Percentiles rank a stretch among this genome's conserved stretches.
Conservation (phyloP, 2,329 filamentous ascomycete genomes). For the Xylariales sp. region DNA sequence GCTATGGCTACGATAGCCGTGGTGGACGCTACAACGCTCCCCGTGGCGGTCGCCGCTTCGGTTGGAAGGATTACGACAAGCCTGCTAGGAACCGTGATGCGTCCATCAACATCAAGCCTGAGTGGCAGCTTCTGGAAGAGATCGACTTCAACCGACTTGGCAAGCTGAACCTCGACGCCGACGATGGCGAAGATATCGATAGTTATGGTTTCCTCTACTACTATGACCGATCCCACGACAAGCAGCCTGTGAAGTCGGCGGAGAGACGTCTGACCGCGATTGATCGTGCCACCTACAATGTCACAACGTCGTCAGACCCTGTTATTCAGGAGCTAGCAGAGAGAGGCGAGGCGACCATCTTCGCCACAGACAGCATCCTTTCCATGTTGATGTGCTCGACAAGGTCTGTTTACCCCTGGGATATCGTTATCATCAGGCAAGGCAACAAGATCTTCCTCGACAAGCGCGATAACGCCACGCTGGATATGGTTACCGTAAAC, state of each 20-base stretch:
- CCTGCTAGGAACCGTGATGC: conserved; percentile 95
- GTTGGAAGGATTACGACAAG: conserved; percentile 99
- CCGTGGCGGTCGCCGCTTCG: conserved; percentile 87
- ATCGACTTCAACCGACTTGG: conserved; percentile 96
- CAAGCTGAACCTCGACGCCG: conserved; percentile 95
- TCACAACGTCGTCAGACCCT: conserved; percentile 94
- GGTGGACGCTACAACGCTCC: conserved; percentile 76
- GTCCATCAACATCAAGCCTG: conserved; percentile 93
- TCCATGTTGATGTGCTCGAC: conserved; percentile 99
- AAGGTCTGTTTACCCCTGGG: conserved; percentile 97
- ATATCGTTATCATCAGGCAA: conserved; percentile 92
- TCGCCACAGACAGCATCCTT: conserved; percentile 95
- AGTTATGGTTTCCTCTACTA: conserved; percentile 98
- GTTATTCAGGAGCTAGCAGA: conserved; percentile 97
- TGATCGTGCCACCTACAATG: conserved; percentile 97
- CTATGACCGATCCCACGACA: conserved; percentile 97
- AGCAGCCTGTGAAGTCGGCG: conserved; percentile 87
- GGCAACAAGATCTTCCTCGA: conserved; percentile 98
- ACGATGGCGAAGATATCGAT: conserved; percentile 94
- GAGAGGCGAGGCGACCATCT: conserved; percentile 95
- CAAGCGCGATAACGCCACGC: conserved; percentile 93
- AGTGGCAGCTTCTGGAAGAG: conserved; percentile 96
- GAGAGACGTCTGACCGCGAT: conserved; percentile 89
- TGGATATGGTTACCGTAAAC: conserved; percentile 99
- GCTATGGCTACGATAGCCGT: conserved; percentile 76